Conservation (phyloP, 306 rosid genomes). For the Benincasa hispida region DNA sequence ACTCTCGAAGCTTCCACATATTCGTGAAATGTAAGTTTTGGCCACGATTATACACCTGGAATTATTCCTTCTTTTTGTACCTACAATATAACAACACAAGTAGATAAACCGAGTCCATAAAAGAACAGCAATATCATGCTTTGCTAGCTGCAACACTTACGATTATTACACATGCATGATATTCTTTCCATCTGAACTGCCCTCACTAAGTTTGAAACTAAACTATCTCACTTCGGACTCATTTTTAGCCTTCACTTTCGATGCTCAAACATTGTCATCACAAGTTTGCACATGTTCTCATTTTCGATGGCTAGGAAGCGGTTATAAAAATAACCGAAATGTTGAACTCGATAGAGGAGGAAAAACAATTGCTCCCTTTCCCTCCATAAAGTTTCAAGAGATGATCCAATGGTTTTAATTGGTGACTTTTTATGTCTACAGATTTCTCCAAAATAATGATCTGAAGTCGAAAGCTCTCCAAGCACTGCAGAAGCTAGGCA, state of each 20-base stretch:
- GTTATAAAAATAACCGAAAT: neutral
- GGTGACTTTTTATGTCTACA: slow-evolving; percentile 7
- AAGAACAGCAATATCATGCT: no score
- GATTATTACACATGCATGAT: neutral
- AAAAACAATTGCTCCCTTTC: neutral
- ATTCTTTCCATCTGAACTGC: neutral
- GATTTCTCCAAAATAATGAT: slow-evolving; percentile 29
- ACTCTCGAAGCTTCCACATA: slow-evolving; percentile 28
- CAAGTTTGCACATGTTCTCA: neutral
- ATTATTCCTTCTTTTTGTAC: neutral
- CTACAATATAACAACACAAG: neutral
- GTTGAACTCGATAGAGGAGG: neutral
- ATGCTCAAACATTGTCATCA: neutral
- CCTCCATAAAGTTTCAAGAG: neutral
- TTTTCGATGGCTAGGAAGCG: neutral
- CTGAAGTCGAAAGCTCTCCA: slow-evolving; percentile 17
- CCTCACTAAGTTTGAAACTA: neutral
- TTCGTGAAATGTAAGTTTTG: slow-evolving; percentile 54
- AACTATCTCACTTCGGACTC: neutral
- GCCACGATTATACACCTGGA: neutral
- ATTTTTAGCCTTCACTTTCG: neutral
- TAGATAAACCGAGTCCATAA: neutral
- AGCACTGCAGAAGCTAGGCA: slow-evolving; percentile 9
- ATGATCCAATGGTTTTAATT: neutral
- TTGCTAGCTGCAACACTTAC: neutral